phyloP scores from a whole-genome alignment of 1,284 basidiomycete species.

The Volvariella surrecta region DNA sequence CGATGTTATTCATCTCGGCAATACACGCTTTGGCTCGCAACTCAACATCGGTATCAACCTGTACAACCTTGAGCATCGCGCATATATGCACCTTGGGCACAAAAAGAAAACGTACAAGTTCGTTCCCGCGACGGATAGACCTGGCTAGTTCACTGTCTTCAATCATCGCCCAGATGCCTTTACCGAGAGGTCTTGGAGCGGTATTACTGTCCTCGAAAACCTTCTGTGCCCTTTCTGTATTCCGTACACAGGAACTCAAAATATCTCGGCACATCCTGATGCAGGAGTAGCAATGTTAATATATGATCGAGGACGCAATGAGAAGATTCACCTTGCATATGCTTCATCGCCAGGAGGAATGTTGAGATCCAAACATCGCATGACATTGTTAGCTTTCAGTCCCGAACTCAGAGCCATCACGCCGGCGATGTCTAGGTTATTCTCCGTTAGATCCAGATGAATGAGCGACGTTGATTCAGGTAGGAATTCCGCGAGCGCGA shows the following conservation, averaged over 20 bases:
- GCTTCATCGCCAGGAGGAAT: constrained; percentile 86
- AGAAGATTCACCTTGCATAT: constrained; percentile 58
- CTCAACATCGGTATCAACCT: constrained; percentile 47
- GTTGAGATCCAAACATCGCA: constrained; percentile 91
- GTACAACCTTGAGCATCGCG: constrained; percentile 1
- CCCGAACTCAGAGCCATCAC: constrained; percentile 89
- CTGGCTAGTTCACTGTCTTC: constrained; percentile 74
- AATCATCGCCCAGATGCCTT: constrained; percentile 73
- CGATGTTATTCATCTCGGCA: constrained; percentile 34
- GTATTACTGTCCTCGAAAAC: constrained; percentile 15
- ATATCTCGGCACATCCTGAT: constrained; percentile 69
- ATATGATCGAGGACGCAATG: constrained; percentile 2
- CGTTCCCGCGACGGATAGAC: constrained; percentile 52
- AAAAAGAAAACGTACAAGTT: constrained; percentile 35
- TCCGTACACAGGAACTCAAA: constrained; percentile 78
- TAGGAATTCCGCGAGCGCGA: constrained; percentile 93
- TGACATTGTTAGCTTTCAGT: constrained; percentile 72
- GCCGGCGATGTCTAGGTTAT: constrained; percentile 80
- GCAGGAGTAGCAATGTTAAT: constrained; percentile 7
- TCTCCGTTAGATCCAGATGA: constrained; percentile 83
- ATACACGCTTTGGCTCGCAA: constrained; percentile 42
- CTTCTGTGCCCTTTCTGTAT: constrained; percentile 60
- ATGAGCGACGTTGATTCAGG: constrained; percentile 84
- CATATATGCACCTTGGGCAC: too few species aligned
- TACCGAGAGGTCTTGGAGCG: constrained; percentile 36